Evolutionary conservation across 2,329 filamentous ascomycete genomes (phyloP), one percentile per base, ranked within the genome.

Genomic region (Trichoderma sp.): DNA sequence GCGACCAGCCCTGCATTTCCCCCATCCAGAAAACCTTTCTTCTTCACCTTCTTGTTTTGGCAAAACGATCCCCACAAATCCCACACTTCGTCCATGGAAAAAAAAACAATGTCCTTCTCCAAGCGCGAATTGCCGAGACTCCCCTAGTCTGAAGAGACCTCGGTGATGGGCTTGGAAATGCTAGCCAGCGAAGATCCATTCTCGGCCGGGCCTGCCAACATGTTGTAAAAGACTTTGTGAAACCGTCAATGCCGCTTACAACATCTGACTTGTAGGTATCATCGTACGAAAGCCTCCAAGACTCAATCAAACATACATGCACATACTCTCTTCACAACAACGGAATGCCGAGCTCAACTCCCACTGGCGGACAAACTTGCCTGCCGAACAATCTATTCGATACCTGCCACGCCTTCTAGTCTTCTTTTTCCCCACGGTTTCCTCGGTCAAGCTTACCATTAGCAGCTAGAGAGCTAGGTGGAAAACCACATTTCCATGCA

Each of bases 51-150:
- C 68, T 69, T 27, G 31, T 62, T 62, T 38, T 18, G 53, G 53
- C 24, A n/a, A 45, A 5, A 9, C 50, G 31, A 27, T n/a, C 33
- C 33, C 66, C 66, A 56, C 50, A 69, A 41, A 35, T n/a, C 31
- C 31, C 67, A 41, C 31, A 59, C 11, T 9, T 14, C 16, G 60
- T 31, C 21, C n/a, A 14, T 24, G 50, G 50, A 14, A 38, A 4
- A 4, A 7, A 31, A 18, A 41, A 60, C 24, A 18, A 7, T 18
- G 21, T 18, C 24, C 24, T 50, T 45, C 41, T 50, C 29, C 24
- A 45, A n/a, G 38, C 27, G 56, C 27, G 16, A n/a, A 71, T 21
- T 11, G 68, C 68, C 68, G 68, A 71, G 68, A 63, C 35, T 71
- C 68, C 68, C 68, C 68, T 71, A 71, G 68, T 59, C 27, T n/a